Conservation (phyloP, 306 rosid genomes). For the Quercus cerris region DNA sequence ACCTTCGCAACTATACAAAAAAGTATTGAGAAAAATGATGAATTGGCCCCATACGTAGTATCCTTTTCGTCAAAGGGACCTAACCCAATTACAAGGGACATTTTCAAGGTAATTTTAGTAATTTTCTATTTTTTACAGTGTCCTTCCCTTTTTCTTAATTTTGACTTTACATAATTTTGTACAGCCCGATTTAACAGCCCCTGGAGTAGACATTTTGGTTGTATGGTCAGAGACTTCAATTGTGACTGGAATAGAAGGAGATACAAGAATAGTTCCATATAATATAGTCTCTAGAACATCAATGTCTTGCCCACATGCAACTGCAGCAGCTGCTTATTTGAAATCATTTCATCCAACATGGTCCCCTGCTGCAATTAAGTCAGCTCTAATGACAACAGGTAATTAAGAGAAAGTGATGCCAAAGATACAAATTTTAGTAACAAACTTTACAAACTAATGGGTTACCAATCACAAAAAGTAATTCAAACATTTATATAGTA, state of each 20-base stretch:
- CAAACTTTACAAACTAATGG: too few species aligned
- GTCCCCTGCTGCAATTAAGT: constrained; percentile 46
- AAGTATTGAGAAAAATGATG: constrained; percentile 6
- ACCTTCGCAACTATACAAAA: constrained; percentile 36
- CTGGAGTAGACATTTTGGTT: constrained; percentile 36
- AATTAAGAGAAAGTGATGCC: neutral
- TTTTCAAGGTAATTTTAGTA: too few species aligned
- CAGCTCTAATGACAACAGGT: constrained; percentile 49
- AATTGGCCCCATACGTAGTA: constrained; percentile 29
- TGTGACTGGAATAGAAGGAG: neutral
- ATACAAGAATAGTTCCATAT: constrained; percentile 3
- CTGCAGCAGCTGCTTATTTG: constrained; percentile 37
- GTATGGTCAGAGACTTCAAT: constrained; percentile 19
- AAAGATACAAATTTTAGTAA: too few species aligned
- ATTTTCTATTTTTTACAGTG: constrained; percentile 18
- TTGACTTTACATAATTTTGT: too few species aligned
- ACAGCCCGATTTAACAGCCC: too few species aligned
- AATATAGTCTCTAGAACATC: constrained; percentile 32
- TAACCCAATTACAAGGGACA: too few species aligned
- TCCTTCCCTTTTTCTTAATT: too few species aligned
- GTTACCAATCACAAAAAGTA: too few species aligned
- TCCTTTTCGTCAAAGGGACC: constrained; percentile 30
- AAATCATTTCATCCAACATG: constrained; percentile 49
- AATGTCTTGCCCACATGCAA: constrained; percentile 55
- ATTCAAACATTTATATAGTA: too few species aligned